These are phyloP conservation scores for Blastobotrys buckinghamii DNA, from an alignment of 1,139 yeast species.

Conservation along the genomic window DNA sequence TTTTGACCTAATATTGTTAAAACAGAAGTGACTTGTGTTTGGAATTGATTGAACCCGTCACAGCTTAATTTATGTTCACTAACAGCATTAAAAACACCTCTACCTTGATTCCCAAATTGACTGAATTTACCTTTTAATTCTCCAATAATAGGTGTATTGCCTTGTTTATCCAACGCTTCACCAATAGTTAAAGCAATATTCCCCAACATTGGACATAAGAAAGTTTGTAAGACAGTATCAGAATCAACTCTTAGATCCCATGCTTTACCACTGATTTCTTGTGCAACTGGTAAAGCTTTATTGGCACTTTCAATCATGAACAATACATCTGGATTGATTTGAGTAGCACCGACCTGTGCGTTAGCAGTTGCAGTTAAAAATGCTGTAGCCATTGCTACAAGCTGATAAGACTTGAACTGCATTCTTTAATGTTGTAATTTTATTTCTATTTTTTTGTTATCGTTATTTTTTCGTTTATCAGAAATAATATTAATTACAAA, in stretches of 20 bases:
- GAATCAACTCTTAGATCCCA: neutral
- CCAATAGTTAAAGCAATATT: neutral
- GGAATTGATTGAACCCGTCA: neutral
- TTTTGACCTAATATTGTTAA: neutral
- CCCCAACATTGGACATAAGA: slow-evolving; percentile 2
- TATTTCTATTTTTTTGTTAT: no score
- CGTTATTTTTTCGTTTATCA: no score
- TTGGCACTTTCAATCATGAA: neutral
- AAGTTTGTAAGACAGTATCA: neutral
- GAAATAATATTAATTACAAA: no score
- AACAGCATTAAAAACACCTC: neutral
- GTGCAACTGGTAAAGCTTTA: neutral
- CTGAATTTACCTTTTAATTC: neutral
- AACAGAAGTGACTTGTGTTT: neutral
- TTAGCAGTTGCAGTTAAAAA: neutral
- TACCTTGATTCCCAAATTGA: neutral
- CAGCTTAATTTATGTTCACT: neutral
- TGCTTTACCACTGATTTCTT: neutral
- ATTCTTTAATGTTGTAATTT: neutral
- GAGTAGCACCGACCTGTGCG: neutral
- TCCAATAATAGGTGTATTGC: neutral
- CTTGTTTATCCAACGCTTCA: neutral
- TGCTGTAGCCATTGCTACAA: neutral
- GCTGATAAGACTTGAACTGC: neutral
- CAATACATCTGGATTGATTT: neutral